phyloP scores from a whole-genome alignment of 495 filamentous ascomycete species.

The Umbilicaria muhlenbergii region DNA sequence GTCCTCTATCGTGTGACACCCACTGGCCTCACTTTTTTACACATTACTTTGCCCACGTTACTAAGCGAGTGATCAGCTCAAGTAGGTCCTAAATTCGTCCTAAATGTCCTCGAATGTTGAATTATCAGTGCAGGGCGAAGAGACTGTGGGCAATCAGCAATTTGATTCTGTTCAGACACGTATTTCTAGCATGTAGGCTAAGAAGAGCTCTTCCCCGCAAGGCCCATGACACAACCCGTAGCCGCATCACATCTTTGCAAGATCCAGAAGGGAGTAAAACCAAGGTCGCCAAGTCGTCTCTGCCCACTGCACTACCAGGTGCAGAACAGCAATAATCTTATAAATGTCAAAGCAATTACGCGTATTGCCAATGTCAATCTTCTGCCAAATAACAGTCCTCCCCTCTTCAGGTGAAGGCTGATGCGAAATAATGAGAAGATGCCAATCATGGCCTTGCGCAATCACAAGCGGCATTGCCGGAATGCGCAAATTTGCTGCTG shows the following conservation, averaged over 20 bases:
- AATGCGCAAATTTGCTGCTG: constrained; percentile 1
- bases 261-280: constrained; percentile 1
- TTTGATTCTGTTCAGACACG: too few relatives aligned
- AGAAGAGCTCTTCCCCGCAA: too few relatives aligned
- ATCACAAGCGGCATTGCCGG: constrained; percentile 11
- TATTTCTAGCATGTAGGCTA: too few relatives aligned
- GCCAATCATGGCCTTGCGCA: constrained; percentile 14
- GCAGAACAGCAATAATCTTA: constrained; percentile 8
- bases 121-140: too few relatives aligned
- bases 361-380: constrained; percentile 11
- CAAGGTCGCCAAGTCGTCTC: constrained; percentile 12
- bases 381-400: constrained; percentile 8
- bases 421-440: constrained; percentile 7
- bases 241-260: too few relatives aligned
- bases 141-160: not conserved
- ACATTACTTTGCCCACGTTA: too few relatives aligned
- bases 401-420: constrained; percentile 3
- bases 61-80: too few relatives aligned
- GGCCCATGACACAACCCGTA: too few relatives aligned
- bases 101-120: too few relatives aligned
- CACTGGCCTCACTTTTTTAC: too few relatives aligned
- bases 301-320: constrained; percentile 10
- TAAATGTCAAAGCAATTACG: constrained; percentile 13
- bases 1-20: too few relatives aligned
- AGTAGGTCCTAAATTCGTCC: too few relatives aligned